Evolutionary conservation across 805 yeast species (phyloP).

Genomic region (Suhomyces canberraensis): DNA sequence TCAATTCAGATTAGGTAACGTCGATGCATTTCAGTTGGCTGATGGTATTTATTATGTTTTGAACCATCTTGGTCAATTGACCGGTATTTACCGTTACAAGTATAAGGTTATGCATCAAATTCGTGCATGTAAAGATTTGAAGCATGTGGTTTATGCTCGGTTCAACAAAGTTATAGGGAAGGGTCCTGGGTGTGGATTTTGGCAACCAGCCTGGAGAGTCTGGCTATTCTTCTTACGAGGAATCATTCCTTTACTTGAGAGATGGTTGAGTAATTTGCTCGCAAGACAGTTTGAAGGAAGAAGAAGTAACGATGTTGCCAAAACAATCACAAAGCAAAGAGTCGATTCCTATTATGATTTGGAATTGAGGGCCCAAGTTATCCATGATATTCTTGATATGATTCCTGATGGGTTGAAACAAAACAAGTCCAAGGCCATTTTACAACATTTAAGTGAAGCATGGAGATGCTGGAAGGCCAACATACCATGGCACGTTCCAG

Average conservation of each 20-base stretch:
- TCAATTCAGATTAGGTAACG: conserved; percentile 83
- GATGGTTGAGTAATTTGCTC: conserved; percentile 91
- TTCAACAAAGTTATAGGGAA: conserved; percentile 88
- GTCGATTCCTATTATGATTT: conserved; percentile 92
- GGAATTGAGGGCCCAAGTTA: conserved; percentile 88
- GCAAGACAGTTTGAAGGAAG: conserved; percentile 97
- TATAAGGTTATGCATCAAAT: conserved; percentile 98
- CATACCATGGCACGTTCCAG: conserved; percentile 97
- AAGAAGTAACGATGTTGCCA: conserved; percentile 84
- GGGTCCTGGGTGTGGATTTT: conserved; percentile 98
- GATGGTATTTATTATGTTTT: conserved; percentile 90
- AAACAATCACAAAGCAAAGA: conserved; percentile 92
- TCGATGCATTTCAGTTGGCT: conserved; percentile 90
- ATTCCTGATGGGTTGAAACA: conserved; percentile 93
- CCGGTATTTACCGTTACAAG: conserved; percentile 95
- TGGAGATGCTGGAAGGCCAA: conserved; percentile 99
- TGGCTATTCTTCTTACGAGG: conserved; percentile 95
- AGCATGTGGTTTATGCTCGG: conserved; percentile 82
- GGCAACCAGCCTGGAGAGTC: conserved; percentile 99
- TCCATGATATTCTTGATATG: conserved; percentile 96
- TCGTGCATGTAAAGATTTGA: conserved; percentile 90
- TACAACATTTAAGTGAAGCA: conserved; percentile 95
- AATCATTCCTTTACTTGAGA: conserved; percentile 80
- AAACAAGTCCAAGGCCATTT: conserved; percentile 77
- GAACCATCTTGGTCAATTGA: conserved; percentile 91